Conservation (phyloP, 1,139 yeast species). For the Pichia sp. region DNA sequence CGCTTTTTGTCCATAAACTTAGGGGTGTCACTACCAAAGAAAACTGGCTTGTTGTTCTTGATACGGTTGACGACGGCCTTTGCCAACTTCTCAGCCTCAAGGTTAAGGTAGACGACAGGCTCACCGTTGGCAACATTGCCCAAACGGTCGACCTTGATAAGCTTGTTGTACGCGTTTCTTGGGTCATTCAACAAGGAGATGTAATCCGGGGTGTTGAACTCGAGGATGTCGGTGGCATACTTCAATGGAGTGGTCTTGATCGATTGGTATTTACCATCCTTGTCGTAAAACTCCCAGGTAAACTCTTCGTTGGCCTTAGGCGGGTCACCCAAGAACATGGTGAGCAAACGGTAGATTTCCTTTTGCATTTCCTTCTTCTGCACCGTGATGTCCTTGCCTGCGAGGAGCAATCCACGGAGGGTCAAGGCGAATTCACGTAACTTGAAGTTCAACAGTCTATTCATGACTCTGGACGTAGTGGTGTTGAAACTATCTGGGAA, state of each 20-base stretch:
- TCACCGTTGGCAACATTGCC: constrained; percentile 69
- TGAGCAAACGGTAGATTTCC: constrained; percentile 58
- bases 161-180: constrained; percentile 58
- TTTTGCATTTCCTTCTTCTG: constrained; percentile 49
- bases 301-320: constrained; percentile 67
- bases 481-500: constrained; percentile 74
- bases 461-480: constrained; percentile 52
- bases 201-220: constrained; percentile 48
- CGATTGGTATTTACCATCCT: constrained; percentile 57
- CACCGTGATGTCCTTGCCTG: constrained; percentile 36
- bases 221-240: constrained; percentile 54
- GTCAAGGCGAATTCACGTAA: constrained; percentile 72
- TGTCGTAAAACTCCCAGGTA: constrained; percentile 71
- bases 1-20: constrained; percentile 53
- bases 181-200: constrained; percentile 79
- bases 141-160: constrained; percentile 66
- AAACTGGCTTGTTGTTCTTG: constrained; percentile 69
- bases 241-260: constrained; percentile 58
- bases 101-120: constrained; percentile 65
- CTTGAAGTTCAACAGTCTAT: constrained; percentile 59
- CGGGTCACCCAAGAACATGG: constrained; percentile 70
- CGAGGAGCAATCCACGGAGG: constrained; percentile 45
- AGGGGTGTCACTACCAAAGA: constrained; percentile 86
- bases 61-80: constrained; percentile 61
- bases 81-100: constrained; percentile 55